A percentile compares a stretch with the other conserved stretches of the same genome.
Conservation (phyloP, 371 early-diverging fungal species). For the Entomophthora muscae region DNA sequence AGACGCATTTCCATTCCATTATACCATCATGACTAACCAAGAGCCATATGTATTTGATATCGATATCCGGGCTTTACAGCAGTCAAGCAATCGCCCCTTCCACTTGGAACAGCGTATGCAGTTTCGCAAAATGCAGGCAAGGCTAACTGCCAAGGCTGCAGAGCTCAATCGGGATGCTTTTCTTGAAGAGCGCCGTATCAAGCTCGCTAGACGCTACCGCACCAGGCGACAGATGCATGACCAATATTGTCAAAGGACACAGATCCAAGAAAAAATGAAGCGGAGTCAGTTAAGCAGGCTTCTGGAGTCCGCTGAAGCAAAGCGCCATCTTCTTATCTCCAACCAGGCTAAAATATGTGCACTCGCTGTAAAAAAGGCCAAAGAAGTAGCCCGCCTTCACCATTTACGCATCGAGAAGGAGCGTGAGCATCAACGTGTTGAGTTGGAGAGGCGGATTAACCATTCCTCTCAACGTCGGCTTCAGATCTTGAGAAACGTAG, state of each 20-base stretch:
- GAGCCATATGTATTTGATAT: background rate
- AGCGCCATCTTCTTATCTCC: background rate
- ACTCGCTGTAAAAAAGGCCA: background rate
- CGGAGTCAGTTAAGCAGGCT: background rate
- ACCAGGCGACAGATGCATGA: background rate
- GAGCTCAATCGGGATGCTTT: background rate
- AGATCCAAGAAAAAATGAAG: background rate
- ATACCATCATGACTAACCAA: background rate
- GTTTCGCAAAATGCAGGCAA: background rate
- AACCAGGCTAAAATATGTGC: background rate
- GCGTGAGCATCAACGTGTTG: background rate
- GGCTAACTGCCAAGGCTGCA: background rate
- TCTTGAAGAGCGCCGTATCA: background rate
- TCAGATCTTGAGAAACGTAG: background rate
- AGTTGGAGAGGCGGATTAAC: background rate
- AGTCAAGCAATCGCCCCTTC: background rate
- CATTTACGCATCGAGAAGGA: background rate
- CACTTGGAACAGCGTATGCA: constrained; percentile 1
- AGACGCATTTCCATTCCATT: too few species aligned
- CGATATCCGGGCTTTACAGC: background rate
- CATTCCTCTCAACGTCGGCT: background rate
- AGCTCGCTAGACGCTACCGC: background rate
- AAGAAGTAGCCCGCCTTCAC: background rate
- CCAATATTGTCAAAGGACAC: background rate
- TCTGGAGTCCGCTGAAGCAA: background rate